Evolutionary conservation across 177 flowering plant genomes (phyloP).

Genomic region (Vitis hybrid): DNA sequence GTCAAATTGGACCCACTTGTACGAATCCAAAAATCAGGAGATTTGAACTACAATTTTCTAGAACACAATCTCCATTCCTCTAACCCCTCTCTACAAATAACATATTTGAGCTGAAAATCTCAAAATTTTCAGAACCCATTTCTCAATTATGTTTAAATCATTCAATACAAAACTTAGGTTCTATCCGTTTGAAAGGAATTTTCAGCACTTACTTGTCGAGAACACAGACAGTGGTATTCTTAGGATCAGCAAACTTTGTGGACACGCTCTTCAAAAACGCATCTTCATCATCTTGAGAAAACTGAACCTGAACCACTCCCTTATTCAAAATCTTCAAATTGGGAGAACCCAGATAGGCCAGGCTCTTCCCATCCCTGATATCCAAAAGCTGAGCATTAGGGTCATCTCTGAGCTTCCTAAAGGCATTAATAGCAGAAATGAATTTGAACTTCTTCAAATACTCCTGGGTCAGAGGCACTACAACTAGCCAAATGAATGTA

Average conservation of each 20-base stretch:
- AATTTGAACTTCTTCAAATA: constrained; percentile 68
- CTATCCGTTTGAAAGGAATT: not conserved
- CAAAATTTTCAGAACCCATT: not conserved
- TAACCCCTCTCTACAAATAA: no score
- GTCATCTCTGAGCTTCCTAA: constrained; percentile 64
- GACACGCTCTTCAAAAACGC: constrained; percentile 66
- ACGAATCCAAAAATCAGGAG: no score
- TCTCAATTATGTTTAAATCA: not conserved
- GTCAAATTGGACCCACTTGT: no score
- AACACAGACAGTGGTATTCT: constrained; percentile 56
- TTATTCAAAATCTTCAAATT: constrained; percentile 65
- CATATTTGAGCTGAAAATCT: not conserved
- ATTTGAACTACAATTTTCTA: no score
- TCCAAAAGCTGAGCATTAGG: constrained; percentile 66
- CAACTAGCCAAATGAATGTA: constrained; percentile 80
- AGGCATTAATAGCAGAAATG: constrained; percentile 67
- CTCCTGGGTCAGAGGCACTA: constrained; percentile 59
- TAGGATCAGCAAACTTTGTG: constrained; percentile 55
- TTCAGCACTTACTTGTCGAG: constrained; percentile 70
- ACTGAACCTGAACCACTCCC: constrained; percentile 48
- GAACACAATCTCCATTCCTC: no score
- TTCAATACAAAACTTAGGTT: no score
- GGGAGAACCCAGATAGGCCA: constrained; percentile 59
- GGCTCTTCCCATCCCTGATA: constrained; percentile 62
- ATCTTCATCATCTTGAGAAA: constrained; percentile 53